These are phyloP conservation scores for Cronartium quercuum DNA, from an alignment of 1,284 basidiomycete species.

Conservation along the genomic window DNA sequence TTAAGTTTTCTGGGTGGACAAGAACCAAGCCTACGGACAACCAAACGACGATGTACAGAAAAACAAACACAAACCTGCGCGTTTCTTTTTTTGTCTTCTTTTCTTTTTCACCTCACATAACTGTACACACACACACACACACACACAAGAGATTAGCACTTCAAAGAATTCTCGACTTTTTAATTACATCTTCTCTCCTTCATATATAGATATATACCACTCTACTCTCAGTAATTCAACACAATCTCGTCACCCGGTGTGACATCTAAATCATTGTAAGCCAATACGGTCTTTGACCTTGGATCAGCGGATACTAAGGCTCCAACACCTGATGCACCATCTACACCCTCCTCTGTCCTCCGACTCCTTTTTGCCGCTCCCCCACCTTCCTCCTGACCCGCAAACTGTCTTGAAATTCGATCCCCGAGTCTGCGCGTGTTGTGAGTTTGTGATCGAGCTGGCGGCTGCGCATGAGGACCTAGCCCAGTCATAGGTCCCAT, in stretches of 20 bases:
- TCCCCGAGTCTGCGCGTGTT: slow-evolving; percentile 22
- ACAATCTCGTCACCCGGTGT: slow-evolving; percentile 37
- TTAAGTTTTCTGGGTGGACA: too few relatives aligned
- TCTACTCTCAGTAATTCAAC: slow-evolving; percentile 35
- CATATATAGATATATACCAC: too few relatives aligned
- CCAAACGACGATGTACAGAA: too few relatives aligned
- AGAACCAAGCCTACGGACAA: too few relatives aligned
- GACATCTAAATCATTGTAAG: slow-evolving; percentile 37
- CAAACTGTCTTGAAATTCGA: slow-evolving; percentile 29
- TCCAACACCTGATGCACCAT: neutral
- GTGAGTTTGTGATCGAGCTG: neutral
- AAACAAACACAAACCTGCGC: too few relatives aligned
- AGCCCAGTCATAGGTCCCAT: too few relatives aligned
- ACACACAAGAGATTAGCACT: too few relatives aligned
- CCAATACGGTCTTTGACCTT: slow-evolving; percentile 34
- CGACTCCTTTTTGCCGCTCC: neutral
- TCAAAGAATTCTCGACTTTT: too few relatives aligned
- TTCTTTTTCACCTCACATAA: too few relatives aligned
- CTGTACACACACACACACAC: too few relatives aligned
- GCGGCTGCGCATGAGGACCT: slow-evolving; percentile 13
- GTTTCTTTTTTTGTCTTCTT: too few relatives aligned
- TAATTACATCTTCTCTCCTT: too few relatives aligned
- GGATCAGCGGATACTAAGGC: slow-evolving; percentile 16
- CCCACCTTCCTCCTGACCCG: slow-evolving; percentile 1
- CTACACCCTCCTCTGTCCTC: neutral